Evolutionary conservation across 345 rosid species (phyloP), one percentile per base, ranked within the genome.

Genomic region (Trapa bicornis): DNA sequence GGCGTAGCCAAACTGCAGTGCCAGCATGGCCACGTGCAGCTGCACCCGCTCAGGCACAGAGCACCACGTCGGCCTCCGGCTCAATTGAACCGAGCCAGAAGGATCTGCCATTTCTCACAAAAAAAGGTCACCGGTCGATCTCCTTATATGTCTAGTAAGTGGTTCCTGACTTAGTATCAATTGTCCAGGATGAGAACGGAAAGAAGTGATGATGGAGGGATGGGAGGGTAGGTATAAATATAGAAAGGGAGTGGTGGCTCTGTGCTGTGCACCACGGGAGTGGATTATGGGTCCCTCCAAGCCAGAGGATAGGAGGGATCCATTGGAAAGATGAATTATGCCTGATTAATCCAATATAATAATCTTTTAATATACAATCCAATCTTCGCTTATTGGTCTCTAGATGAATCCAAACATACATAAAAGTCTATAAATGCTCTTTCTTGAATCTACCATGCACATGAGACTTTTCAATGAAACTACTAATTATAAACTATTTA

Each of bases 1-100:
- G 6, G 99, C 97, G 42, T 90, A 94, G 11, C 97, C 97, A 64
- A 94, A 88, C 84, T 94, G 99, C 79, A 94, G 76, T 81, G 95
- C 85, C 80, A 90, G 77, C 98, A 93, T 93, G 79, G 97, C 97
- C 86, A 79, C 5, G 81, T 93, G 98, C 77, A 93, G 96, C 79
- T 90, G 96, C 54, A 81, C 43, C 65, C 84, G 85, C 75, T 93
- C 98, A 35, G 98, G 97, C 37, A 93, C 80, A 29, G 89, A 83
- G 66, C 92, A 92, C 89, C 82, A 68, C 74, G 81, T 74, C 29
- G 29, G 29, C 73, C 91, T 85, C 73, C 80, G 74, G 16, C 75
- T 72, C 69, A 80, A 78, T 9, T 54, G 38, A 15, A 66, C 70
- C 73, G 64, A 53, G 36, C 48, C 64, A 33, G 68, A 47, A 22